phyloP scores from a whole-genome alignment of 768 basidiomycete species.

The Hypholoma fasciculare region DNA sequence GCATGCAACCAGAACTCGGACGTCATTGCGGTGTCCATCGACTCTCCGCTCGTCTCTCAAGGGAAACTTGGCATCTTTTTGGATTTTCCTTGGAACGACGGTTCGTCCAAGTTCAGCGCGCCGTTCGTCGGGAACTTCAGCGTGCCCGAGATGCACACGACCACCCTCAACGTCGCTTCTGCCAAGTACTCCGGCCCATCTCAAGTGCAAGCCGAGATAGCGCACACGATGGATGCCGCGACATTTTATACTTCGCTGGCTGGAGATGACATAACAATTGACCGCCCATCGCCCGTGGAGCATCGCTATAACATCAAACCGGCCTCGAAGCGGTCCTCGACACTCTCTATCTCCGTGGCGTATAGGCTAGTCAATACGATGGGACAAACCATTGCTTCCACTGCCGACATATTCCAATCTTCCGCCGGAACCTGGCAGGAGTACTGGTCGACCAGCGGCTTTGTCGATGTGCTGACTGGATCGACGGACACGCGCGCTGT shows the following conservation, averaged over 20 bases:
- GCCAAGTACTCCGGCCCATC: background rate
- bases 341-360: conserved; percentile 37
- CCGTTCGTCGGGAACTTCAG: conserved; percentile 60
- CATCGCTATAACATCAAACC: conserved; percentile 52
- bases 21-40: conserved; percentile 38
- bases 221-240: conserved; percentile 39
- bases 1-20: conserved; percentile 38
- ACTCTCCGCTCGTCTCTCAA: conserved; percentile 38
- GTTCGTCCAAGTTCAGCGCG: conserved; percentile 51
- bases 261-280: conserved; percentile 38
- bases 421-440: conserved; percentile 39
- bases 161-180: conserved; percentile 25
- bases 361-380: conserved; percentile 24
- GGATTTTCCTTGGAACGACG: conserved; percentile 65
- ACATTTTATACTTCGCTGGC: conserved; percentile 43
- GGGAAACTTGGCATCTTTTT: conserved; percentile 48
- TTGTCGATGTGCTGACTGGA: conserved; percentile 43
- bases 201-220: conserved; percentile 34
- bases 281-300: conserved; percentile 38
- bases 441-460: conserved; percentile 50
- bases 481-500: conserved; percentile 45
- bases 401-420: conserved; percentile 20
- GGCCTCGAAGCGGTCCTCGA: conserved; percentile 7
- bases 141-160: conserved; percentile 47
- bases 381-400: conserved; percentile 16